phyloP scores from a whole-genome alignment of 2,329 filamentous ascomycete species.

The Penicillium griseofulvum region DNA sequence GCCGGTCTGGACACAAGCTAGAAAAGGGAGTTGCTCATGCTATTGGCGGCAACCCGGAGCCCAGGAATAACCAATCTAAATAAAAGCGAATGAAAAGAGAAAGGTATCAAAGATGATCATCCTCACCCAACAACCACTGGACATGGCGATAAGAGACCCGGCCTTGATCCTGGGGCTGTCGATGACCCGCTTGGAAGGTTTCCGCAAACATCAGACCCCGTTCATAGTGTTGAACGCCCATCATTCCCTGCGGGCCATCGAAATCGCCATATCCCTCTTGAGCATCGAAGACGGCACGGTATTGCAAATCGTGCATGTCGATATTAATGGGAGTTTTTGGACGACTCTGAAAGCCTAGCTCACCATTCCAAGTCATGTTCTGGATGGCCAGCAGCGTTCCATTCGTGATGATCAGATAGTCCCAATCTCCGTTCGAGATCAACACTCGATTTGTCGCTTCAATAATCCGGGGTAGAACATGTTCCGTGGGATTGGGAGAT shows the following conservation, averaged over 20 bases:
- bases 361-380: conserved; percentile 78
- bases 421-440: conserved; percentile 71
- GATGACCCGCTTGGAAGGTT: conserved; percentile 38
- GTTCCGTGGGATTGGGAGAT: conserved; percentile 54
- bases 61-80: too few species aligned
- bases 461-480: conserved; percentile 45
- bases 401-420: conserved; percentile 67
- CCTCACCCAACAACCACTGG: conserved; percentile 29
- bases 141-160: conserved; percentile 67
- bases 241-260: conserved; percentile 60
- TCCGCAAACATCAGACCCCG: conserved; percentile 69
- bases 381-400: conserved; percentile 72
- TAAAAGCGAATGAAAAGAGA: too few species aligned
- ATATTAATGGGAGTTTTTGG: conserved; percentile 55
- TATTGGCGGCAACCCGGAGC: too few species aligned
- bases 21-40: too few species aligned
- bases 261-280: conserved; percentile 63
- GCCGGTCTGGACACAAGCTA: not conserved
- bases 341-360: conserved; percentile 65
- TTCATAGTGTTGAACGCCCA: conserved; percentile 72
- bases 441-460: conserved; percentile 66
- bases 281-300: conserved; percentile 41
- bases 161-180: conserved; percentile 63
- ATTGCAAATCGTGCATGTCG: conserved; percentile 57
- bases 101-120: not conserved